A percentile compares a stretch with the other conserved stretches of the same genome.
Conservation (phyloP, 768 basidiomycete species). For the Podaxis sp. region DNA sequence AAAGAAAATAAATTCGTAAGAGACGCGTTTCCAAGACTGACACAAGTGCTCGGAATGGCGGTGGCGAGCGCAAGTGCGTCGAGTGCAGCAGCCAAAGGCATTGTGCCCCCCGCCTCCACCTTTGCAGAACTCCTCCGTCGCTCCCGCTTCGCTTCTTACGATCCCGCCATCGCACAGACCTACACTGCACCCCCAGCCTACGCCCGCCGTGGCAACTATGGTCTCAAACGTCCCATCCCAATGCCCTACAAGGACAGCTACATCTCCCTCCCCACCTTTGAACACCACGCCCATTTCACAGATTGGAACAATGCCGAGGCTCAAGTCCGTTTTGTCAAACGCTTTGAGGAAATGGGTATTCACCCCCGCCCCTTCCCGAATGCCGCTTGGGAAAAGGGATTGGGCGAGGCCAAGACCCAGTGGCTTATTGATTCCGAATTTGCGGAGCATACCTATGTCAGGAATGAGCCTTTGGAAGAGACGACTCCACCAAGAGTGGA, state of each 20-base stretch:
- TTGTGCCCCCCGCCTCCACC: constrained; percentile 48
- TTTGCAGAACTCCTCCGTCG: constrained; percentile 76
- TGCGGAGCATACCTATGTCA: background rate
- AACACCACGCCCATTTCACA: constrained; percentile 70
- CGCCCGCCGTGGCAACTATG: constrained; percentile 77
- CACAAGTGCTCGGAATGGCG: constrained; percentile 8
- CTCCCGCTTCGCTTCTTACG: constrained; percentile 78
- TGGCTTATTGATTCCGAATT: constrained; percentile 48
- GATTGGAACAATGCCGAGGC: constrained; percentile 69
- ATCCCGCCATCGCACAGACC: constrained; percentile 72
- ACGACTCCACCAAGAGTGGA: background rate
- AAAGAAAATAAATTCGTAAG: constrained; percentile 10
- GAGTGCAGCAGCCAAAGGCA: constrained; percentile 6
- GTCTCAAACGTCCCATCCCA: constrained; percentile 78
- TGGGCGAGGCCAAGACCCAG: constrained; percentile 28
- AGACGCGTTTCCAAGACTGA: background rate
- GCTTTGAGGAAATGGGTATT: constrained; percentile 60
- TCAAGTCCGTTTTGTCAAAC: constrained; percentile 63
- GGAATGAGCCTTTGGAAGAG: background rate
- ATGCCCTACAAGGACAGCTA: constrained; percentile 58
- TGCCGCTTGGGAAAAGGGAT: constrained; percentile 32
- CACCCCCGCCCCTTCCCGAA: constrained; percentile 23
- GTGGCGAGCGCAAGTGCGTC: constrained; percentile 21
- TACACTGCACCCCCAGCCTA: constrained; percentile 69
- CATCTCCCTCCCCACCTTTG: constrained; percentile 64